Base-by-base conservation (phyloP, 441 rosid species). In the Corymbia calophylla region DNA sequence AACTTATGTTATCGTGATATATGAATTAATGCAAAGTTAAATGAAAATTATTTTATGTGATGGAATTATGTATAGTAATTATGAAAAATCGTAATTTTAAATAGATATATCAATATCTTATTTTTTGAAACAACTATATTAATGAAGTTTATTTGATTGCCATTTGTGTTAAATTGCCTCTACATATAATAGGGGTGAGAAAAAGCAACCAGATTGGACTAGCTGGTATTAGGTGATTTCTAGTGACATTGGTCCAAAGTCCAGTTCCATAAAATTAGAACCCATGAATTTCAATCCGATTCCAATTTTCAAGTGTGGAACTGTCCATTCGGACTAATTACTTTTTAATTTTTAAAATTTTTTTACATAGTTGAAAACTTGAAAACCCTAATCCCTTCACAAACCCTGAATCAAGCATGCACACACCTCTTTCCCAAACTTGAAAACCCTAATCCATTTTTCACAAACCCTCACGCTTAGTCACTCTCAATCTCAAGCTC, bases 251-350 rank as follows among this genome's bases (percentile, higher is more conserved):
- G 6, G 14, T 2, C 6, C 14, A 58, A 58, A 9, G 25, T 58
- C 14, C 7, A 10, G 25, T 58, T 58, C 0, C 25, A 1, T 13
- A 58, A 58, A 58, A 58, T 25, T 58, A 14, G 6, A 25, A 58
- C 0, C 0, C 3, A 1, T 25, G n/a, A 25, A 58, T 25, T 58
- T 25, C 0, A 10, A 0, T 58, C 5, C 0, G n/a, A 58, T 25
- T 58, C 64, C n/a, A 13, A 58, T 58, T 25, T 25, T 3, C 64
- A 58, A 58, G 64, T 58, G 14, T 1, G n/a, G 3, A 58, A 58
- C 17, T 6, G 3, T 14, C n/a, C 1, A 1, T 6, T 53, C 7
- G 6, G 5, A 51, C 1, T 7, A 2, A 18, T 6, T 18, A 2
- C 1, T 53, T 53, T 23, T 1, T 1, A 19, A 3, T 8, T 56